Conservation (phyloP, 345 rosid genomes). For the Physaria fendleri region DNA sequence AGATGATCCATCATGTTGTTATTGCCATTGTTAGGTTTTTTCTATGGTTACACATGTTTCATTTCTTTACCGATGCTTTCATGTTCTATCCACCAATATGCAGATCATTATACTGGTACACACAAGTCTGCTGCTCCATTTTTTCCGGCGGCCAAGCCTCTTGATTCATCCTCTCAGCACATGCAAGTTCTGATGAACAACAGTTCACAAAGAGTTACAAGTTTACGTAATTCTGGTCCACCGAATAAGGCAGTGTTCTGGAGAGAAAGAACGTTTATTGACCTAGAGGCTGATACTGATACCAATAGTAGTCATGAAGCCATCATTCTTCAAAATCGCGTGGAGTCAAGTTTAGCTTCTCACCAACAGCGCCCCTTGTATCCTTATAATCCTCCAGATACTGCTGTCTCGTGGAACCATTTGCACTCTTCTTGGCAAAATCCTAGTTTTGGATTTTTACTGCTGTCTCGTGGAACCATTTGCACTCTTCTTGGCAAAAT, state of each 20-base stretch:
- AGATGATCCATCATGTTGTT: conserved; percentile 1
- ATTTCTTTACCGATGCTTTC: background rate
- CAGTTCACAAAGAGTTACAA: conserved; percentile 41
- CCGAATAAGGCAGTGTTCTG: conserved; percentile 43
- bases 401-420: conserved; percentile 44
- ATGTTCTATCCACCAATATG: background rate
- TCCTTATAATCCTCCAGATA: conserved; percentile 38
- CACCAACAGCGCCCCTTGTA: conserved; percentile 32
- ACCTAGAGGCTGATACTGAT: conserved; percentile 42
- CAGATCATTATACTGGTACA: conserved; percentile 29
- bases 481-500: too few relatives aligned
- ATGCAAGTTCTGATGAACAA: conserved; percentile 28
- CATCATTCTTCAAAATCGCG: conserved; percentile 29
- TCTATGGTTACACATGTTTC: background rate
- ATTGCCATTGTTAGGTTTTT: background rate
- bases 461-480: too few relatives aligned
- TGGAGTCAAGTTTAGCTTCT: conserved; percentile 45
- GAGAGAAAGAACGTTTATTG: conserved; percentile 44
- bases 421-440: conserved; percentile 52
- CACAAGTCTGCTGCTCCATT: conserved; percentile 21
- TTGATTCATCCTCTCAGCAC: conserved; percentile 10
- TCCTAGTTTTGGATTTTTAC: too few relatives aligned
- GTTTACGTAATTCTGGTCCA: conserved; percentile 41
- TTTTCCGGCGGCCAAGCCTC: conserved; percentile 20
- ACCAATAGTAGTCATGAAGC: conserved; percentile 33